Evolutionary conservation across 805 yeast species (phyloP).

Genomic region (Nakazawaea peltata): DNA sequence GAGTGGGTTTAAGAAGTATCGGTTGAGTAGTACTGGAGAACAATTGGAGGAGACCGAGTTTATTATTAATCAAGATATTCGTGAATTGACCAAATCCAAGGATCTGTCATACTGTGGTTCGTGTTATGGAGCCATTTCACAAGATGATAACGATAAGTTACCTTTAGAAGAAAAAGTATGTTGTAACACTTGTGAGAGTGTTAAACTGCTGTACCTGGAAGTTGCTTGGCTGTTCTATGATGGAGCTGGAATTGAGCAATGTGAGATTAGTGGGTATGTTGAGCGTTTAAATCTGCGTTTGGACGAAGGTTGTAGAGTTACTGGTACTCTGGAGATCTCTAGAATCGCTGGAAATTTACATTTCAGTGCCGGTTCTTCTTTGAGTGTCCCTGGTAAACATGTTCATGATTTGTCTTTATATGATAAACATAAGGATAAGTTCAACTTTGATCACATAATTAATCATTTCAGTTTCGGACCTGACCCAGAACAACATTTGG

Average conservation of each 20-base stretch:
- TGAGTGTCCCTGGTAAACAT: conserved; percentile 52
- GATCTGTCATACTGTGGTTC: conserved; percentile 64
- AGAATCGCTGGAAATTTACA: conserved; percentile 88
- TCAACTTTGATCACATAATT: conserved; percentile 71
- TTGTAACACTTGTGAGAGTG: conserved; percentile 82
- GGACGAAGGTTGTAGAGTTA: conserved; percentile 81
- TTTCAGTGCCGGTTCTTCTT: conserved; percentile 91
- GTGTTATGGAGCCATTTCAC: conserved; percentile 80
- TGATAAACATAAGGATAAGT: conserved; percentile 41
- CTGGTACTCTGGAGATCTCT: conserved; percentile 72
- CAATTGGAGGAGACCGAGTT: conserved; percentile 21
- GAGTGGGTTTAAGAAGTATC: conserved; percentile 63
- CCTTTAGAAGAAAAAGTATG: conserved; percentile 42
- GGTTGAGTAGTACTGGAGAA: conserved; percentile 50
- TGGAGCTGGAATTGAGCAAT: conserved; percentile 80
- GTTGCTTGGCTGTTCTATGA: conserved; percentile 86
- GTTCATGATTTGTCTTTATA: conserved; percentile 80
- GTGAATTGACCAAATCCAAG: conserved; percentile 14
- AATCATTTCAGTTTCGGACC: conserved; percentile 82
- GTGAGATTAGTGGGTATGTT: conserved; percentile 86
- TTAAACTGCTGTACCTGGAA: conserved; percentile 68
- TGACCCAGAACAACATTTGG: conserved; percentile 27
- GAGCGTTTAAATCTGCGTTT: conserved; percentile 47
- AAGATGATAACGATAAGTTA: conserved; percentile 33
- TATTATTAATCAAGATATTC: conserved; percentile 26